These are phyloP conservation scores for Canavalia ensiformis DNA, from an alignment of 306 rosid species.

Conservation along the genomic window DNA sequence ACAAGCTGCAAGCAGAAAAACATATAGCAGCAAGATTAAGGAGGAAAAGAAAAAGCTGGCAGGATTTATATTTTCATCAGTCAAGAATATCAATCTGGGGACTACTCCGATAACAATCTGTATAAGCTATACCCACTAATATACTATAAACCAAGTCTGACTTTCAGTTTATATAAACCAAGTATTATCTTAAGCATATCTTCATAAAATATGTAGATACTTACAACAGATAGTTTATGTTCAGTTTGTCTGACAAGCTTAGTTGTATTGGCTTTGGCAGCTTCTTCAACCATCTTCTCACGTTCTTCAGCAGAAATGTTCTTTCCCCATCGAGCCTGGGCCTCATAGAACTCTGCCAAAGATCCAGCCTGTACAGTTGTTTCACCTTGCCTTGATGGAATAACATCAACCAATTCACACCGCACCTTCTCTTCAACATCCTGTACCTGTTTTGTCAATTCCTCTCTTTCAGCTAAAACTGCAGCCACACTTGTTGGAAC, in stretches of 20 bases:
- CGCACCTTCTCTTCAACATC: constrained; percentile 90
- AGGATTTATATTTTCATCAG: constrained; percentile 30
- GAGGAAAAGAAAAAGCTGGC: neutral
- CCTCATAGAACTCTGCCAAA: constrained; percentile 96
- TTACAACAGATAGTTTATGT: constrained; percentile 76
- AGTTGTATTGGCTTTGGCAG: constrained; percentile 69
- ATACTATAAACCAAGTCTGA: constrained; percentile 35
- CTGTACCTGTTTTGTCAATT: constrained; percentile 80
- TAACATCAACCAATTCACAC: constrained; percentile 56
- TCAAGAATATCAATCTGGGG: constrained; percentile 37
- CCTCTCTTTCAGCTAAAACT: constrained; percentile 89
- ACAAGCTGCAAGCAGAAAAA: constrained; percentile 12
- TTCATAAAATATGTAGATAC: constrained; percentile 53
- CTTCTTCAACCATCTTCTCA: constrained; percentile 87
- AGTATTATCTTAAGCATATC: constrained; percentile 38
- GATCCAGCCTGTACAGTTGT: constrained; percentile 85
- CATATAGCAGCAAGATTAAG: constrained; percentile 19
- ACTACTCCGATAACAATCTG: constrained; percentile 25
- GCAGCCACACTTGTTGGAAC: constrained; percentile 85
- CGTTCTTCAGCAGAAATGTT: constrained; percentile 86
- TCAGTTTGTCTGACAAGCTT: constrained; percentile 82
- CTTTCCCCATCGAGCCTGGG: constrained; percentile 93
- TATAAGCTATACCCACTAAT: neutral
- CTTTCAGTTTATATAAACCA: constrained; percentile 9
- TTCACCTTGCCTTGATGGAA: constrained; percentile 61